Conservation (phyloP, 768 basidiomycete genomes). For the Boletus rubescentipes region DNA sequence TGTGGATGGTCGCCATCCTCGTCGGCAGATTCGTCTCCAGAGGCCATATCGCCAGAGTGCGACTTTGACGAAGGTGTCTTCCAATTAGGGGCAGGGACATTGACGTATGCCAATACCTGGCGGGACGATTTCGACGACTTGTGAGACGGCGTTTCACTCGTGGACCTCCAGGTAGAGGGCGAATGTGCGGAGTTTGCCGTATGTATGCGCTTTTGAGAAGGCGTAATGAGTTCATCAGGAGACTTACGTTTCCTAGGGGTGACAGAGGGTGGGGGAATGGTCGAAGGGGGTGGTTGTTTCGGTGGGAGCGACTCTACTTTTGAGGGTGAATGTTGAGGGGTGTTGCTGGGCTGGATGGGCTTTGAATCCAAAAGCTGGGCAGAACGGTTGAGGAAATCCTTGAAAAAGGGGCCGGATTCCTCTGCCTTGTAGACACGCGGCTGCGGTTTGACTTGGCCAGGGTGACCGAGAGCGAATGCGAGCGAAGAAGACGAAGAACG, state of each 20-base stretch:
- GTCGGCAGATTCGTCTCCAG: constrained; percentile 56
- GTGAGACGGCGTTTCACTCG: constrained; percentile 26
- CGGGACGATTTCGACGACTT: constrained; percentile 32
- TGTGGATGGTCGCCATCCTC: constrained; percentile 33
- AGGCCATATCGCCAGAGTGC: constrained; percentile 43
- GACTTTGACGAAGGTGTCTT: constrained; percentile 30
- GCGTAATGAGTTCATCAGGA: constrained; percentile 56
- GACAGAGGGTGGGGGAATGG: constrained; percentile 24
- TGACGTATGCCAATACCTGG: constrained; percentile 34
- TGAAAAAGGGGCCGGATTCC: constrained; percentile 65
- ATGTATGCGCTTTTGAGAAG: constrained; percentile 60
- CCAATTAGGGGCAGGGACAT: constrained; percentile 30
- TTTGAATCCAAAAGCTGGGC: constrained; percentile 46
- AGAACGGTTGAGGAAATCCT: constrained; percentile 51
- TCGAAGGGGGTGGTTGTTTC: constrained; percentile 10
- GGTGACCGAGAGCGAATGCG: constrained; percentile 65
- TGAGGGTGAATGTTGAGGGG: constrained; percentile 19
- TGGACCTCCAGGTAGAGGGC: constrained; percentile 11
- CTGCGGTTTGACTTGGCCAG: constrained; percentile 27
- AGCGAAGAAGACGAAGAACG: constrained; percentile 71
- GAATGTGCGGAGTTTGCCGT: constrained; percentile 9
- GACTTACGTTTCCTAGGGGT: constrained; percentile 77
- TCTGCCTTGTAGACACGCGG: constrained; percentile 45
- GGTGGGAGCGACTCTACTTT: constrained; percentile 16
- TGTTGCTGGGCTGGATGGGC: constrained; percentile 14